Base-by-base conservation (phyloP, 768 basidiomycete species). In the Tubosaeta sp. region DNA sequence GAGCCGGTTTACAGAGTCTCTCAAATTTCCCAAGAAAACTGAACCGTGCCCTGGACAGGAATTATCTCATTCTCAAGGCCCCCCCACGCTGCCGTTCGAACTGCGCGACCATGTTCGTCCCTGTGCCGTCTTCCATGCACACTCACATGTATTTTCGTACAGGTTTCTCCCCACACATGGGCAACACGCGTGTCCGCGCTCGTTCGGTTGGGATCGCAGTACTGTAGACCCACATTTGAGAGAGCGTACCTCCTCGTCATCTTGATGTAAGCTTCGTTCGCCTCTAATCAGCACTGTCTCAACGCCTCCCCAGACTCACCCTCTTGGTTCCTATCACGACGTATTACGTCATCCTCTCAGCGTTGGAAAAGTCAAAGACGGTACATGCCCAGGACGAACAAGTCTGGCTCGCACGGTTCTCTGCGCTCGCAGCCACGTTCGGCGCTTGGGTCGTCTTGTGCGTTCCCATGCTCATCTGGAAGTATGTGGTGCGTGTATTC, bases 81-180 rank as follows among this genome's bases (percentile, higher is more conserved):
- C 65, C 7, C 70, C 71, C 3, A 55, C 56, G 31, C 51, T 74
- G 34, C 75, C 76, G 12, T 62, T 65, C 29, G 73, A 74, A 51
- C 59, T 80, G 37, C 69, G 68, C 44, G 61, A 59, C 27, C 43
- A 60, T 27, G 57, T 71, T 66, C 52, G 77, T 76, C 48, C 46
- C 65, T 53, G 25, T 45, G 4, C 12, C 22, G 22, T 16, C n/a
- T 27, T 54, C 17, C 19, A 22, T 34, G 19, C 12, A 6, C 31
- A 27, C 50, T 43, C 13, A 37, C 44, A 14, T 44, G 4, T 25
- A 29, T 32, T 41, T 6, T 25, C 34, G 22, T 11, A 31, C 43
- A 81, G 76, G 66, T 80, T 51, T 61, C 72, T 6, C 65, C 68
- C 5, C 74, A 75, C 45, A 67, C 66, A 6, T 82, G 80, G 81